A percentile compares a stretch with the other conserved stretches of the same genome.
Evolutionary conservation across 1,284 basidiomycete species (phyloP).

Genomic region (Ceratobasidium sp.): DNA sequence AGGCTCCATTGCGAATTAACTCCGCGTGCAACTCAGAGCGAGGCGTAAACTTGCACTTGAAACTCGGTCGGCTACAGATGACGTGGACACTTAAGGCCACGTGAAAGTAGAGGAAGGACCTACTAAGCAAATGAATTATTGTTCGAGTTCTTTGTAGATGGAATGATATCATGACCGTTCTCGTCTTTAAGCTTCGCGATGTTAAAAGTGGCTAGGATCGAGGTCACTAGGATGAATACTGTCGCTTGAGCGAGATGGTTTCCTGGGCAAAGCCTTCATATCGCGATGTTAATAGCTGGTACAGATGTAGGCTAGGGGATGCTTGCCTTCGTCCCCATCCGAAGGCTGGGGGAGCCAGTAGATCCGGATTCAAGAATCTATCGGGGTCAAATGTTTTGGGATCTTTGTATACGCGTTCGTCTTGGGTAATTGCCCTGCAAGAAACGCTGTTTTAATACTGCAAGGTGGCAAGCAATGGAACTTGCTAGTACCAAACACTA

Average conservation of each 20-base stretch:
- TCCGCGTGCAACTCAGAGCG: conserved; percentile 8
- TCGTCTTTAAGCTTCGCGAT: conserved; percentile 48
- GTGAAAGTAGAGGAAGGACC: background rate
- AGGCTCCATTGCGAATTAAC: conserved; percentile 5
- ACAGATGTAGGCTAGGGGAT: background rate
- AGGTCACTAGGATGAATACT: conserved; percentile 27
- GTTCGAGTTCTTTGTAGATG: background rate
- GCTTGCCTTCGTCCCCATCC: conserved; percentile 18
- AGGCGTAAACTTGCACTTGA: conserved; percentile 10
- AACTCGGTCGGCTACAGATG: too few relatives aligned
- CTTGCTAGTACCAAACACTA: conserved; percentile 19
- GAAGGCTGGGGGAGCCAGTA: background rate
- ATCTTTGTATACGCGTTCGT: background rate
- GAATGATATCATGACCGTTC: conserved; percentile 44
- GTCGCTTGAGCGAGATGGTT: conserved; percentile 27
- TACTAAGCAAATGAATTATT: conserved; percentile 8
- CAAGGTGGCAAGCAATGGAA: too few relatives aligned
- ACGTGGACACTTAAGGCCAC: too few relatives aligned
- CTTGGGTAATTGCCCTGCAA: conserved; percentile 2
- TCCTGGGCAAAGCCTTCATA: conserved; percentile 39
- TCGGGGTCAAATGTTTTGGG: conserved; percentile 6
- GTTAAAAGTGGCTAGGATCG: conserved; percentile 52
- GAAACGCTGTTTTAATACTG: background rate
- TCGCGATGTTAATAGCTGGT: background rate
- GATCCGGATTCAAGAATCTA: background rate